Percentiles rank a stretch among this genome's conserved stretches.
Evolutionary conservation across 441 rosid species (phyloP).

Genomic region (Cnidoscolus chayamansa): DNA sequence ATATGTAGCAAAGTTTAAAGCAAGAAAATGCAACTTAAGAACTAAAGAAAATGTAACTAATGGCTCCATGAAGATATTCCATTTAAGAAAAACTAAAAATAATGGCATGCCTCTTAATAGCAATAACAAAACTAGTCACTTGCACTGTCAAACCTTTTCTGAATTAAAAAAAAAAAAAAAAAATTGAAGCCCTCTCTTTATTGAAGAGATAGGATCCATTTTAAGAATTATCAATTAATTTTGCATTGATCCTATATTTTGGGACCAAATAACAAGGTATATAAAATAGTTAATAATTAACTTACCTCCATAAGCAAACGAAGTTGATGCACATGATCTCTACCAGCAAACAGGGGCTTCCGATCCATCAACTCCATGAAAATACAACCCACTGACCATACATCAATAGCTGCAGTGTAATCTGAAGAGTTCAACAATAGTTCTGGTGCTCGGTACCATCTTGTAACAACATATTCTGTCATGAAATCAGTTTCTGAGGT

Average conservation of each 20-base stretch:
- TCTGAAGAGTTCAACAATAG: constrained; percentile 66
- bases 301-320: constrained; percentile 73
- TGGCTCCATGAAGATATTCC: background rate
- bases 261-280: background rate
- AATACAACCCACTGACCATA: constrained; percentile 92
- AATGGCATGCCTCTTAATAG: background rate
- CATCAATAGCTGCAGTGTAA: constrained; percentile 78
- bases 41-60: background rate
- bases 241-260: background rate
- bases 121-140: background rate
- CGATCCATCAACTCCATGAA: constrained; percentile 76
- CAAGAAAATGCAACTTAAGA: background rate
- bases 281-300: constrained; percentile 17
- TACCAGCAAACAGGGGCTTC: constrained; percentile 76
- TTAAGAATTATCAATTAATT: background rate
- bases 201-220: background rate
- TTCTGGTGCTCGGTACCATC: constrained; percentile 95
- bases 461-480: constrained; percentile 81
- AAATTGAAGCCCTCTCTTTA: background rate
- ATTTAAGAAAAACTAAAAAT: background rate
- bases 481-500: constrained; percentile 70
- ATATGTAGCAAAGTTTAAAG: background rate
- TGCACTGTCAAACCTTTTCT: background rate
- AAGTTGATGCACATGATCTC: constrained; percentile 74
- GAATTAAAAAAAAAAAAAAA: background rate